A percentile compares a stretch with the other conserved stretches of the same genome.
These are phyloP conservation scores for Lophium mytilinum DNA, from an alignment of 495 filamentous ascomycete species.

Conservation along the genomic window DNA sequence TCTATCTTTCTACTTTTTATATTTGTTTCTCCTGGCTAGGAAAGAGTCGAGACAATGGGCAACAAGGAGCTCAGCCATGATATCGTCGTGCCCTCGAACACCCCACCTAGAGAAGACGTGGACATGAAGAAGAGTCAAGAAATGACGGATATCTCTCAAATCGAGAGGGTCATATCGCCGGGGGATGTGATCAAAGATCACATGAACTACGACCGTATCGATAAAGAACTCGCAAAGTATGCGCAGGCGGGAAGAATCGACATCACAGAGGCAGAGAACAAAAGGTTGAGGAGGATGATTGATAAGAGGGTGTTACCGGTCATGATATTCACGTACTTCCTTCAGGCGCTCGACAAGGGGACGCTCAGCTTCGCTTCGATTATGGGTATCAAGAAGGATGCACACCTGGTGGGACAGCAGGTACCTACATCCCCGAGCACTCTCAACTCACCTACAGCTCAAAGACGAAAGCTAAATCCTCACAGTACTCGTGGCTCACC, in stretches of 20 bases:
- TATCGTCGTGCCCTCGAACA: not conserved
- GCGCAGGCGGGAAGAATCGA: constrained; percentile 41
- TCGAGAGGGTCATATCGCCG: constrained; percentile 41
- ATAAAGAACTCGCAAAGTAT: constrained; percentile 58
- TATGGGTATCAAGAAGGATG: constrained; percentile 56
- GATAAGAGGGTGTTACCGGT: constrained; percentile 43
- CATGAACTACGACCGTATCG: constrained; percentile 47
- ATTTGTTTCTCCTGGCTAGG: too few relatives aligned
- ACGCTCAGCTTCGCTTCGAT: constrained; percentile 62
- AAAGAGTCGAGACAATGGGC: too few relatives aligned
- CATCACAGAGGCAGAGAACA: constrained; percentile 48
- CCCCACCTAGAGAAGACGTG: not conserved
- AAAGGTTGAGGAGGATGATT: constrained; percentile 43
- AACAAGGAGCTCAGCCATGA: not conserved
- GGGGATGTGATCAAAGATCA: constrained; percentile 40
- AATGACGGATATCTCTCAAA: constrained; percentile 38
- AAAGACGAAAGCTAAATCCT: not conserved
- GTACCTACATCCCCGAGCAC: too few relatives aligned
- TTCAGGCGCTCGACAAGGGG: constrained; percentile 67
- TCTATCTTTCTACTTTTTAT: too few relatives aligned
- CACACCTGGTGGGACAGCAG: constrained; percentile 42
- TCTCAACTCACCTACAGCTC: not conserved
- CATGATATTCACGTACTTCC: constrained; percentile 56
- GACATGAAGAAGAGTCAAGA: not conserved
- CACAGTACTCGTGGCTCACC: constrained; percentile 44